Percentiles rank a stretch among this genome's conserved stretches.
Evolutionary conservation across 257 asterid genomes (phyloP).

Genomic region (Solanum ahanhuiri): DNA sequence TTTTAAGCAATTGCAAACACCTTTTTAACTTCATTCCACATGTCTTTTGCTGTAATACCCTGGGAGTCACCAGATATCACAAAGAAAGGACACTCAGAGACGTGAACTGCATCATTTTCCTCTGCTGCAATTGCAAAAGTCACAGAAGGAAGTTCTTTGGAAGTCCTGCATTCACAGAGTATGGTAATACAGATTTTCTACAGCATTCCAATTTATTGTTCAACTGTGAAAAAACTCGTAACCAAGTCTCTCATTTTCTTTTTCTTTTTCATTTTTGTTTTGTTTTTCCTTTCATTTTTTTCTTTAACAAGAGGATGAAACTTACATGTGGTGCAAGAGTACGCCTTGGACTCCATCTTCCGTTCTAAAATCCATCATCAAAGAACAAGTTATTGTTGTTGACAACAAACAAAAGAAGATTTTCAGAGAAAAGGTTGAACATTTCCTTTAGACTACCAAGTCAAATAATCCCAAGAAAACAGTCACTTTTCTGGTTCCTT

Average conservation of each 20-base stretch:
- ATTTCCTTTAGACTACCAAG: neutral
- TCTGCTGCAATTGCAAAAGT: constrained; percentile 84
- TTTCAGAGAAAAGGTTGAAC: neutral
- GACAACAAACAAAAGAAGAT: neutral
- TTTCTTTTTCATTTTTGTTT: neutral
- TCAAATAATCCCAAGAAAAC: neutral
- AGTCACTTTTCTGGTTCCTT: neutral
- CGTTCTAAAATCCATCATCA: constrained; percentile 26
- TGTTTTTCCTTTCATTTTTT: neutral
- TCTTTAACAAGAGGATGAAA: neutral
- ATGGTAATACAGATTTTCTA: neutral
- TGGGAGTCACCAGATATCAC: constrained; percentile 65
- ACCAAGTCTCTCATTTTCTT: neutral
- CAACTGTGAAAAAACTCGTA: neutral
- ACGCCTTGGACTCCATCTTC: constrained; percentile 68
- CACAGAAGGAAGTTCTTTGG: constrained; percentile 62
- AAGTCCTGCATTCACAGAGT: constrained; percentile 49
- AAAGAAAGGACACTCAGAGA: constrained; percentile 87
- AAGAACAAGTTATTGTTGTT: neutral
- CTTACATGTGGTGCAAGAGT: constrained; percentile 90
- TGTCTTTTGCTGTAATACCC: constrained; percentile 75
- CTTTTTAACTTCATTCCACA: constrained; percentile 96
- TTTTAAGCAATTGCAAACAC: constrained; percentile 18
- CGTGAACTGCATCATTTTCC: constrained; percentile 56
- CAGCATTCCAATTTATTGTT: neutral